These are phyloP conservation scores for Cyclotella kingstonii DNA, from an alignment of 108 stramenopile species.

Conservation along the genomic window DNA sequence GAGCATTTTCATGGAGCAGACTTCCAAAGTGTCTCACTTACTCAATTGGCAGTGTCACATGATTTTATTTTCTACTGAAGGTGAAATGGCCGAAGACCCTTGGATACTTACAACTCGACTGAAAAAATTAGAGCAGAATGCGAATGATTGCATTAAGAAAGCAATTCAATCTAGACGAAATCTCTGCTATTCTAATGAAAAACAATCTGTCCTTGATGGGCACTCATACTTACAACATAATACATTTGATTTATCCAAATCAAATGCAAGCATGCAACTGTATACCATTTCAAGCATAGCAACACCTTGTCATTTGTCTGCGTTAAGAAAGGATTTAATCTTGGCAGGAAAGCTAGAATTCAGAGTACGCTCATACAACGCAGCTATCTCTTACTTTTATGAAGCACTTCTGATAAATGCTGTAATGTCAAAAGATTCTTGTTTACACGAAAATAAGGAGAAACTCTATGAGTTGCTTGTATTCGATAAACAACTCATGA, in stretches of 20 bases:
- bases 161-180: slow-evolving; percentile 27
- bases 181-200: slow-evolving; percentile 19
- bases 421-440: not conserved
- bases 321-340: slow-evolving; percentile 27
- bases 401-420: slow-evolving; percentile 29
- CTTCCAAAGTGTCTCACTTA: slow-evolving; percentile 17
- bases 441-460: not conserved
- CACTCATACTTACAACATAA: slow-evolving; percentile 3
- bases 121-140: slow-evolving; percentile 20
- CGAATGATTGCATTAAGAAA: slow-evolving; percentile 31
- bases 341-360: slow-evolving; percentile 28
- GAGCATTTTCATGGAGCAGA: slow-evolving; percentile 25
- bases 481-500: slow-evolving; percentile 13
- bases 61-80: slow-evolving; percentile 26
- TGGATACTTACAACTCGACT: slow-evolving; percentile 20
- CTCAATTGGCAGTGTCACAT: slow-evolving; percentile 32
- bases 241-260: not conserved
- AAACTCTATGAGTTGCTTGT: slow-evolving; percentile 6
- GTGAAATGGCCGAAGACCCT: slow-evolving; percentile 13
- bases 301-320: slow-evolving; percentile 6
- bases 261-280: not conserved
- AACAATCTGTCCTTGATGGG: not conserved
- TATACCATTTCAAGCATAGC: slow-evolving; percentile 3
- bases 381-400: slow-evolving; percentile 38
- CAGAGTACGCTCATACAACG: slow-evolving; percentile 24